Percentiles rank a stretch among this genome's conserved stretches.
phyloP scores from a whole-genome alignment of 2,329 filamentous ascomycete species.

The Penicillium capsulatum region DNA sequence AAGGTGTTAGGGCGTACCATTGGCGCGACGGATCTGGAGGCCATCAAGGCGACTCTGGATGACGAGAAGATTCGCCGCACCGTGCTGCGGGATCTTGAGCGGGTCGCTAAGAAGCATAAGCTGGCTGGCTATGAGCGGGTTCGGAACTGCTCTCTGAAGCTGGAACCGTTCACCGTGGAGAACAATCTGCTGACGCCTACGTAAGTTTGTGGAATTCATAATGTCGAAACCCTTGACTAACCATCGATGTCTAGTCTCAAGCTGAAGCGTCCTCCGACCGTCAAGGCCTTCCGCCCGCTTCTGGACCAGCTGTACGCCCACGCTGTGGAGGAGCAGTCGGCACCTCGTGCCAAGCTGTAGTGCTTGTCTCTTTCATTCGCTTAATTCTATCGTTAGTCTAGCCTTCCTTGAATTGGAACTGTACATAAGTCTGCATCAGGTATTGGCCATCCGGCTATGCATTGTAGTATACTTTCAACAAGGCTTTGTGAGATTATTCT shows the following conservation, averaged over 20 bases:
- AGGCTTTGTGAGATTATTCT: too few species aligned
- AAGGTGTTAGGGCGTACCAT: slow-evolving; percentile 69
- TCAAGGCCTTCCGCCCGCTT: slow-evolving; percentile 56
- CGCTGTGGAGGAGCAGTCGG: slow-evolving; percentile 39
- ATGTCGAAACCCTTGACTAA: slow-evolving; percentile 17
- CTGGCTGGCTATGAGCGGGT: slow-evolving; percentile 90
- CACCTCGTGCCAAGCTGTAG: slow-evolving; percentile 41
- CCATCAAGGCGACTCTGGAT: slow-evolving; percentile 61
- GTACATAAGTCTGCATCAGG: slow-evolving; percentile 7
- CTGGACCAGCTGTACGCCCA: slow-evolving; percentile 61
- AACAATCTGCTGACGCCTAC: slow-evolving; percentile 68
- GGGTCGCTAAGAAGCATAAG: slow-evolving; percentile 74
- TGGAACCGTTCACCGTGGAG: slow-evolving; percentile 90
- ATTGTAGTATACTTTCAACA: slow-evolving; percentile 14
- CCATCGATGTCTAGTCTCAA: slow-evolving; percentile 53
- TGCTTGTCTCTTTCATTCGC: neutral
- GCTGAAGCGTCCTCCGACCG: slow-evolving; percentile 65
- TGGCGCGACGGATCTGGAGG: slow-evolving; percentile 59
- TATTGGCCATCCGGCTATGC: slow-evolving; percentile 2
- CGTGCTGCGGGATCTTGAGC: slow-evolving; percentile 73
- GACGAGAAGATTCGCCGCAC: slow-evolving; percentile 69
- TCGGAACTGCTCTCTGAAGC: slow-evolving; percentile 64
- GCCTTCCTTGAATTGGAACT: neutral
- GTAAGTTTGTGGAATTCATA: slow-evolving; percentile 34
- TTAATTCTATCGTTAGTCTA: neutral